These are phyloP conservation scores for Ceratocystis eucalypticola DNA, from an alignment of 2,329 filamentous ascomycete species.

Conservation along the genomic window DNA sequence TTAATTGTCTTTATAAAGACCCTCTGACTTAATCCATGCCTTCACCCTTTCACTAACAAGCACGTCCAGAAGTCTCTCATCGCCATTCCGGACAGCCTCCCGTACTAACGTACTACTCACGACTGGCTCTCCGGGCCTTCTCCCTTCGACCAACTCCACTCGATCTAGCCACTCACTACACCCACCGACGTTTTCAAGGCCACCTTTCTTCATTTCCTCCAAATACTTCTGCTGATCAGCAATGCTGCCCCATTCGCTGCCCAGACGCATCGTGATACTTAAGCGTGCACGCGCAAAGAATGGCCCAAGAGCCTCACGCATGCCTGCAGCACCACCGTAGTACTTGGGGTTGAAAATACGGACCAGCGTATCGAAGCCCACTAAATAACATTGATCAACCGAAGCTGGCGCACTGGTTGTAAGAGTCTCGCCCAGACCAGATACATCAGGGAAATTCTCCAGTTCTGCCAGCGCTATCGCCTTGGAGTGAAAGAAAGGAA, in stretches of 20 bases:
- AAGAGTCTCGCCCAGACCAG: neutral
- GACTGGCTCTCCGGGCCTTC: neutral
- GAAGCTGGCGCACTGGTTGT: neutral
- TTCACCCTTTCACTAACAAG: constrained; percentile 46
- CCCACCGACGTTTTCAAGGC: constrained; percentile 21
- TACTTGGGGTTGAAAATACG: constrained; percentile 62
- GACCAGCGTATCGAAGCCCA: constrained; percentile 63
- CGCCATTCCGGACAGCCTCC: constrained; percentile 22
- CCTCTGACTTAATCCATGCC: constrained; percentile 42
- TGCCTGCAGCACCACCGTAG: constrained; percentile 31
- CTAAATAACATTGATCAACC: constrained; percentile 50
- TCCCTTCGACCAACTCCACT: constrained; percentile 41
- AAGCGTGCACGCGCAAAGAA: constrained; percentile 52
- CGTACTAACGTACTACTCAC: constrained; percentile 53
- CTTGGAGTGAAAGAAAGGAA: constrained; percentile 65
- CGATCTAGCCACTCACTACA: constrained; percentile 39
- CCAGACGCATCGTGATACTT: constrained; percentile 49
- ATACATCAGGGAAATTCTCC: constrained; percentile 31
- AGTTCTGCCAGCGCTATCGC: constrained; percentile 39
- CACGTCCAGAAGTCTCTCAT: constrained; percentile 34
- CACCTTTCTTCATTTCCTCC: constrained; percentile 29
- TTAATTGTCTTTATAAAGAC: constrained; percentile 36
- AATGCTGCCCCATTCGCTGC: constrained; percentile 44
- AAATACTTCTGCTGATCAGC: constrained; percentile 38
- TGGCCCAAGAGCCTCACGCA: constrained; percentile 36